Evolutionary conservation across 805 yeast genomes (phyloP).

Genomic region (Candida patagonica): DNA sequence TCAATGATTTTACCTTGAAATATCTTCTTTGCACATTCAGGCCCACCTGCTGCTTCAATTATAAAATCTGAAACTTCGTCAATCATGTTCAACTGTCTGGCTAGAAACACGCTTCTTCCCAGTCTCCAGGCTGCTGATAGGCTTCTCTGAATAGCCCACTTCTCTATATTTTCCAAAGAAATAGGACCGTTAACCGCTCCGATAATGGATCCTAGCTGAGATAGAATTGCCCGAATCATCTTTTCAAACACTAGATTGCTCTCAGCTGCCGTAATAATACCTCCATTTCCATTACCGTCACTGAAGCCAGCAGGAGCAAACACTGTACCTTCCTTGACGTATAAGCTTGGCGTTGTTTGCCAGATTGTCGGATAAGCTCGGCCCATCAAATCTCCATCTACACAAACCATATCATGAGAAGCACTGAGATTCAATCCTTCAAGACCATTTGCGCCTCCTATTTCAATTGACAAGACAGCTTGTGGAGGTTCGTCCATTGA

Average conservation of each 20-base stretch:
- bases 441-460: conserved; percentile 29
- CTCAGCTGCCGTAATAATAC: conserved; percentile 2
- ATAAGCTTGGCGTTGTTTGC: conserved; percentile 30
- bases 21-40: conserved; percentile 25
- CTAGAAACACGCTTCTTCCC: conserved; percentile 35
- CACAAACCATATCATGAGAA: conserved; percentile 4
- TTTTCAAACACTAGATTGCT: conserved; percentile 30
- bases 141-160: conserved; percentile 28
- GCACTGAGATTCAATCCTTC: conserved; percentile 4
- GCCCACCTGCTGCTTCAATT: conserved; percentile 32
- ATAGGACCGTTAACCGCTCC: conserved; percentile 31
- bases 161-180: conserved; percentile 23
- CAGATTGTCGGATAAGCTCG: conserved; percentile 39
- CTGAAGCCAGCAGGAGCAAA: conserved; percentile 15
- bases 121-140: conserved; percentile 40
- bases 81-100: conserved; percentile 31
- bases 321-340: conserved; percentile 3
- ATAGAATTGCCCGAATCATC: conserved; percentile 33
- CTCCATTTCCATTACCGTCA: conserved; percentile 35
- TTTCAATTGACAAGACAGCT: conserved; percentile 20
- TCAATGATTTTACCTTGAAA: conserved; percentile 37
- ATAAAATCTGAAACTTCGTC: conserved; percentile 29
- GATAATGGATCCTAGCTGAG: conserved; percentile 37
- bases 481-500: conserved; percentile 6
- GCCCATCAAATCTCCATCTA: conserved; percentile 40